Evolutionary conservation across 345 rosid genomes (phyloP), one percentile per base, ranked within the genome.

Genomic region (Corymbia maculata): DNA sequence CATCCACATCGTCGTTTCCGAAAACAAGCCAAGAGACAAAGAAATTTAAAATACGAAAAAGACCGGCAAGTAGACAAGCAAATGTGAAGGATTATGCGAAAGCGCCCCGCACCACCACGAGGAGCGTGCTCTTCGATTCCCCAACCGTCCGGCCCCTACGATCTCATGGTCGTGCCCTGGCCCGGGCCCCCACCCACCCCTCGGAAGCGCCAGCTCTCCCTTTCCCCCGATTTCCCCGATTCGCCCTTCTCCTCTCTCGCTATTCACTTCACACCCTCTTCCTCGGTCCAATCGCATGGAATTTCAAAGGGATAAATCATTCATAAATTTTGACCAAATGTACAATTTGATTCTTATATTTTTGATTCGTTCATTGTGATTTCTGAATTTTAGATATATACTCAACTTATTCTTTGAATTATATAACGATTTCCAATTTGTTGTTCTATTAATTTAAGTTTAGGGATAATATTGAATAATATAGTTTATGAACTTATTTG

Each of bases 261-360:
- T 68, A 68, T 68, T 68, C 32, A 15, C 79, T n/a, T 61, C 68
- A 2, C 7, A 6, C 42, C 44, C 9, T 30, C 32, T 30, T 2
- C 32, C 32, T 66, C 2, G 3, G 21, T 17, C 10, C 42, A 66
- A n/a, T n/a, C 75, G 9, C 2, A n/a, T 0, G 1, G 8, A 30
- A 30, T 66, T 66, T 14, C 79, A 16, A 2, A 30, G 61, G 1
- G 61, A 26, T 21, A 55, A 55, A 0, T 55, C 2, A 55, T 55
- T 0, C 28, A 1, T 22, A 21, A 55, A 22, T 55, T 55, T 22
- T 22, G 9, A 1, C 2, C 1, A 0, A 22, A 55, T 2, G 1
- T 8, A 8, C 8, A 22, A 9, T 4, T 0, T 22, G 28, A 9
- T 55, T 3, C 1, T 0, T 0, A 2, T 21, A 0, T 0, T 22